A percentile compares a stretch with the other conserved stretches of the same genome.
Evolutionary conservation across 306 rosid species (phyloP).

Genomic region (Erythrophleum fordii): DNA sequence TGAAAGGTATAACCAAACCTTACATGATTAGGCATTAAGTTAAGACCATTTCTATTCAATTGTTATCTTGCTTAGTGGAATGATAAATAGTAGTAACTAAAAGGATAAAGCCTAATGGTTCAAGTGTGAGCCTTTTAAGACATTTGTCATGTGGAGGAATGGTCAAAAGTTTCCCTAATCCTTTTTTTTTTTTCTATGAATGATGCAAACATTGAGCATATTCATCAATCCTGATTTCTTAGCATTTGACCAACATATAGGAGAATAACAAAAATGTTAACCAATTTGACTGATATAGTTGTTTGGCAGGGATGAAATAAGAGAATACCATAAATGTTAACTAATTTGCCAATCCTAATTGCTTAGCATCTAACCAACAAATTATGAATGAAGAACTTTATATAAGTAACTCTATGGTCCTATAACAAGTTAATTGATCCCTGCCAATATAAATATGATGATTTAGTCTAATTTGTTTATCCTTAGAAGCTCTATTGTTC

Average conservation of each 20-base stretch:
- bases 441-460: neutral
- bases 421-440: neutral
- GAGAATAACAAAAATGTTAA: no score
- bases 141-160: neutral
- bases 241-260: neutral
- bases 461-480: neutral
- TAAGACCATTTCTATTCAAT: neutral
- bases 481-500: neutral
- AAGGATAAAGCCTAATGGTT: neutral
- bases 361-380: neutral
- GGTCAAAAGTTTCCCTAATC: neutral
- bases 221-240: neutral
- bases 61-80: neutral
- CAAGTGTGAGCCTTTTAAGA: neutral
- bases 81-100: neutral
- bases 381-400: neutral
- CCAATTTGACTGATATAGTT: neutral
- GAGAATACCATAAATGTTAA: neutral
- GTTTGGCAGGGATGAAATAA: neutral
- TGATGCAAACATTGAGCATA: neutral
- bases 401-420: neutral
- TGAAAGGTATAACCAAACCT: neutral
- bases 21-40: slow-evolving; percentile 12
- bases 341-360: neutral
- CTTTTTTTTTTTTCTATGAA: neutral